phyloP scores from a whole-genome alignment of 768 basidiomycete genomes.

The Pulveroboletus ravenelii region DNA sequence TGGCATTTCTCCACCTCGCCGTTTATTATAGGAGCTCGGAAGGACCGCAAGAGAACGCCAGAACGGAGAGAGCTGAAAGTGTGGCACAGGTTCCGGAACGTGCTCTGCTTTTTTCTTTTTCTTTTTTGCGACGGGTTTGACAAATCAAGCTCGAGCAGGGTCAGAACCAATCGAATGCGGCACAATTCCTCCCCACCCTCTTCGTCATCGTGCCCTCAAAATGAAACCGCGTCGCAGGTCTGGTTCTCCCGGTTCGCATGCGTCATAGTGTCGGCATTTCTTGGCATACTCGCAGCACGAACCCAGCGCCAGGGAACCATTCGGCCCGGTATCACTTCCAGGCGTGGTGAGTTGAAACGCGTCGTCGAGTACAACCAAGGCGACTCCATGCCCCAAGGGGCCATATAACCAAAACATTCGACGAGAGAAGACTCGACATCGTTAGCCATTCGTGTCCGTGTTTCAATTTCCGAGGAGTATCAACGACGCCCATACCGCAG shows the following conservation, averaged over 20 bases:
- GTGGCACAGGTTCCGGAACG: too few relatives aligned
- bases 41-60: too few relatives aligned
- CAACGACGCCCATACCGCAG: neutral
- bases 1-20: too few relatives aligned
- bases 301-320: slow-evolving; percentile 30
- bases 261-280: slow-evolving; percentile 13
- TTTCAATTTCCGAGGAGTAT: slow-evolving; percentile 9
- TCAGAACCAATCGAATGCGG: slow-evolving; percentile 13
- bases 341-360: slow-evolving; percentile 3
- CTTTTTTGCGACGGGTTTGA: too few relatives aligned
- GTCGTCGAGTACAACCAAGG: neutral
- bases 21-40: too few relatives aligned
- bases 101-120: too few relatives aligned
- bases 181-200: slow-evolving; percentile 15
- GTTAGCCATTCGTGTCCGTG: neutral
- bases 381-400: neutral
- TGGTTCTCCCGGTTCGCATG: slow-evolving; percentile 12
- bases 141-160: too few relatives aligned
- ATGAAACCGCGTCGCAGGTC: too few relatives aligned
- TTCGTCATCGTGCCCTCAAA: neutral
- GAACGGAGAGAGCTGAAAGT: too few relatives aligned
- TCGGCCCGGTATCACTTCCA: slow-evolving; percentile 18
- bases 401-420: neutral
- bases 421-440: neutral
- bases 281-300: slow-evolving; percentile 19